Evolutionary conservation across 805 yeast species (phyloP).

Genomic region (Ogataea zsoltii): DNA sequence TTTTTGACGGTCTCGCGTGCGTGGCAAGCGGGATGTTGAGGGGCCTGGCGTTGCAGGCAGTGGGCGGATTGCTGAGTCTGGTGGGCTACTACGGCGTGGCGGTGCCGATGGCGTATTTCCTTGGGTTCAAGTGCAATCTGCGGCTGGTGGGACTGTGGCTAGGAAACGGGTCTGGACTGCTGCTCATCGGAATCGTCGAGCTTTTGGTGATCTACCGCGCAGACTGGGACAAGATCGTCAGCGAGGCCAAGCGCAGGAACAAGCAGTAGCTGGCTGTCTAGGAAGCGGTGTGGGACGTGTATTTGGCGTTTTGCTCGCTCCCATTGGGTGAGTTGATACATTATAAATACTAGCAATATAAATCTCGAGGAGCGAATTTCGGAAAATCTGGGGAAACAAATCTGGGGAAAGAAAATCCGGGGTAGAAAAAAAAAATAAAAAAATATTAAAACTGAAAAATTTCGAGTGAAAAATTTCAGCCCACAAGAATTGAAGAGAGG

Average conservation of each 20-base stretch:
- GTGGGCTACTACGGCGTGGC: constrained; percentile 72
- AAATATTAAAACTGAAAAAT: no score
- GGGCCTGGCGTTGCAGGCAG: constrained; percentile 73
- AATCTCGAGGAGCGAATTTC: no score
- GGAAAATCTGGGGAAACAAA: no score
- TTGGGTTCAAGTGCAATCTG: constrained; percentile 51
- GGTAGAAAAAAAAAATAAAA: no score
- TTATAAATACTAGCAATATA: not conserved
- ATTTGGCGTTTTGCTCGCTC: no score
- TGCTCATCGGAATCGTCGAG: constrained; percentile 52
- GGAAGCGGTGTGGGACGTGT: no score
- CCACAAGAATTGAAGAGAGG: no score
- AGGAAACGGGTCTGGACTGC: constrained; percentile 67
- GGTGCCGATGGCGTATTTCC: constrained; percentile 60
- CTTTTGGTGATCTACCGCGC: constrained; percentile 46
- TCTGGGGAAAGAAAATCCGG: no score
- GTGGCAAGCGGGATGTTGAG: constrained; percentile 73
- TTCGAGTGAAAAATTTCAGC: no score
- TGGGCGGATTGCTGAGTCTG: constrained; percentile 71
- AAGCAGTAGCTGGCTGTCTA: no score
- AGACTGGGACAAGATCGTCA: constrained; percentile 53
- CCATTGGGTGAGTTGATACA: no score
- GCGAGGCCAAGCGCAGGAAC: constrained; percentile 27
- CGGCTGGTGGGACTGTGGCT: constrained; percentile 70
- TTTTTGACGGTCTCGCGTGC: constrained; percentile 69